Percentiles rank a stretch among this genome's conserved stretches.
These are phyloP conservation scores for Tuber aestivum DNA, from an alignment of 495 filamentous ascomycete genomes.

Conservation along the genomic window DNA sequence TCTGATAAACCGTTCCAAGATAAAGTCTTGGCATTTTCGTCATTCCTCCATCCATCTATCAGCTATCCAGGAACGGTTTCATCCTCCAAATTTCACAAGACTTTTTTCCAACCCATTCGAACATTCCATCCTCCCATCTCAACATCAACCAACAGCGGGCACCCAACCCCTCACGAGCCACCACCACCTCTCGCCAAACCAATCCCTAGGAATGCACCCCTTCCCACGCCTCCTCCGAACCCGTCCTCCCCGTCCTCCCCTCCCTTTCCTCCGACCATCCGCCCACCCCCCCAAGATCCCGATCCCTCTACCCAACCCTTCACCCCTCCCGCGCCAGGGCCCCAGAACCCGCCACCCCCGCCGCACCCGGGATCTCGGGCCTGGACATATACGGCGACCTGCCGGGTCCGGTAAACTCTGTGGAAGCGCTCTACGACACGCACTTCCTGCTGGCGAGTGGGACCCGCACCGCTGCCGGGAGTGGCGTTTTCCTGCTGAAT, in stretches of 20 bases:
- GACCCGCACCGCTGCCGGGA: conserved; percentile 57
- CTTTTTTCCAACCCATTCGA: conserved; percentile 23
- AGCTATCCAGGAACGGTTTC: too few species aligned
- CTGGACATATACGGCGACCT: conserved; percentile 75
- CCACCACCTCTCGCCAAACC: conserved; percentile 8
- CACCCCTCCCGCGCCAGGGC: not conserved
- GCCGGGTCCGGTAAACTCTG: conserved; percentile 66
- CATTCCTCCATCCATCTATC: conserved; percentile 22
- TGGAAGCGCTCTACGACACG: conserved; percentile 70
- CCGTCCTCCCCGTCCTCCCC: not conserved
- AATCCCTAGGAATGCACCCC: conserved; percentile 14
- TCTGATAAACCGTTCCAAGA: too few species aligned
- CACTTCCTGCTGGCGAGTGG: conserved; percentile 81
- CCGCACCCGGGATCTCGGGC: conserved; percentile 9
- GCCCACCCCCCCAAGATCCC: conserved; percentile 5
- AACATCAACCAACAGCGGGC: not conserved
- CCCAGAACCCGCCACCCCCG: conserved; percentile 4
- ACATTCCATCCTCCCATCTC: conserved; percentile 31
- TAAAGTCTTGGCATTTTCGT: not conserved
- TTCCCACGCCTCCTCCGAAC: conserved; percentile 6
- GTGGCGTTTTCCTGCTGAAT: conserved; percentile 66
- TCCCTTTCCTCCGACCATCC: conserved; percentile 18
- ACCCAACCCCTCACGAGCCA: conserved; percentile 20
- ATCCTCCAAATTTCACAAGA: not conserved
- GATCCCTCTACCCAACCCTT: not conserved